phyloP scores from a whole-genome alignment of 805 yeast genomes.

The Wickerhamiella nectarea region DNA sequence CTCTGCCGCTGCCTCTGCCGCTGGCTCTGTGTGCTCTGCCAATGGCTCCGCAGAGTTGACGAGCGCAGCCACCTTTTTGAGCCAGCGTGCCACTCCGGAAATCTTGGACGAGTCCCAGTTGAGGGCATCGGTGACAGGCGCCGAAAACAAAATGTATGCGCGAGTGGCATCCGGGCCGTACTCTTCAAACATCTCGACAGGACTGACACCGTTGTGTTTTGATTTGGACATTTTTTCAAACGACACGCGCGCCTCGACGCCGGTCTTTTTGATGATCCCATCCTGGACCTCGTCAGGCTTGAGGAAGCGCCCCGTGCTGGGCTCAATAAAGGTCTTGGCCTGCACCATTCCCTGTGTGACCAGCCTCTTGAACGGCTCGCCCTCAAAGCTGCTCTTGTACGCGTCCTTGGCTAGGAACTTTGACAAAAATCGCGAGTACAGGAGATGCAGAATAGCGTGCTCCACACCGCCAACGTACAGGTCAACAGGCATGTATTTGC shows the following conservation, averaged over 20 bases:
- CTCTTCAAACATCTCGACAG: slow-evolving; percentile 51
- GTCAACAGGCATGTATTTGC: slow-evolving; percentile 64
- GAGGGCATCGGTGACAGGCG: slow-evolving; percentile 69
- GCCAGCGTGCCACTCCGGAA: slow-evolving; percentile 80
- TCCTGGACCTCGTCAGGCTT: slow-evolving; percentile 55
- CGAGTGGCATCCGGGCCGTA: slow-evolving; percentile 93
- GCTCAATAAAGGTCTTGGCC: slow-evolving; percentile 69
- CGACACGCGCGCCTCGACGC: slow-evolving; percentile 38
- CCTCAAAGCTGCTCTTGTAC: slow-evolving; percentile 28
- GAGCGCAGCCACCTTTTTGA: slow-evolving; percentile 38
- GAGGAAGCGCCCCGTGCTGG: slow-evolving; percentile 56
- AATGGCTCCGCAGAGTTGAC: no score
- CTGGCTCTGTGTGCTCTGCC: slow-evolving; percentile 1
- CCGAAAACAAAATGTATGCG: slow-evolving; percentile 85
- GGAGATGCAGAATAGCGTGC: slow-evolving; percentile 84
- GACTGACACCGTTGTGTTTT: slow-evolving; percentile 89
- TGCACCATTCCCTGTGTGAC: slow-evolving; percentile 98
- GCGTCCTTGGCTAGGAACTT: slow-evolving; percentile 62
- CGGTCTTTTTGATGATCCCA: slow-evolving; percentile 34
- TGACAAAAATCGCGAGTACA: slow-evolving; percentile 74
- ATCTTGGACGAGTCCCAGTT: slow-evolving; percentile 87
- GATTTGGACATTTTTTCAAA: slow-evolving; percentile 96
- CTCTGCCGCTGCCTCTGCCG: not conserved
- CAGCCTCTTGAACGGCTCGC: slow-evolving; percentile 70
- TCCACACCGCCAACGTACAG: slow-evolving; percentile 90